Evolutionary conservation across 2,329 filamentous ascomycete genomes (phyloP), one percentile per base, ranked within the genome.

Genomic region (Nemania diffusa): DNA sequence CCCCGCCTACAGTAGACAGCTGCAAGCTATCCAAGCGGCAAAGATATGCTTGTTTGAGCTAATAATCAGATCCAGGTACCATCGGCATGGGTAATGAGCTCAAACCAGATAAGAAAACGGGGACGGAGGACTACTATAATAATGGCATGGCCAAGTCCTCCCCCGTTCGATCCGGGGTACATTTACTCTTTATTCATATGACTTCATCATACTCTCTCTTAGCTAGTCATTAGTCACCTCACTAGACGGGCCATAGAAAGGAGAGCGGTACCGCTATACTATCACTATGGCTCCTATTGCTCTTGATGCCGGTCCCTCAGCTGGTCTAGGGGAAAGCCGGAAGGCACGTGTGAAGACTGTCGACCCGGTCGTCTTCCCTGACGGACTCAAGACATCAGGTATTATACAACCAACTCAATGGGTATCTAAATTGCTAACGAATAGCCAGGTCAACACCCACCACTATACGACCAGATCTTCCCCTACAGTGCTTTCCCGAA

Each of bases 401-500:
- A 69, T 17, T 32, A n/a, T 24, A 55, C 17, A 68, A 40, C 24
- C 17, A 60, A 8, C 55, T 27, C n/a, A 8, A 48, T 27, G 20
- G 20, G 17, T 34, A 7, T 55, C 37, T 7, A 51, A 0, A 6
- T 20, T 87, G 22, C 62, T 73, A 29, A 71, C 46, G 3, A 42
- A 15, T 24, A 44, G 4, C n/a, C 87, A 50, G 91, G 91, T 27
- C 91, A 92, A 76, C 88, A 90, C 63, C 83, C 85, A n/a, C 91
- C 91, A 5, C 77, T 90, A 46, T 88, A 88, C 73, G 83, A 88
- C 55, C 81, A 85, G 22, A 75, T 92, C n/a, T 83, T 80, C 58
- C 85, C 89, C 0, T 93, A 92, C 77, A 84, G 85, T 1, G 83
- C 83, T 17, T 92, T 92, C 72, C 91, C 91, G 7, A 85, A 86